These are phyloP conservation scores for Mortierella sp. DNA, from an alignment of 371 early-diverging fungal genomes.

Conservation along the genomic window DNA sequence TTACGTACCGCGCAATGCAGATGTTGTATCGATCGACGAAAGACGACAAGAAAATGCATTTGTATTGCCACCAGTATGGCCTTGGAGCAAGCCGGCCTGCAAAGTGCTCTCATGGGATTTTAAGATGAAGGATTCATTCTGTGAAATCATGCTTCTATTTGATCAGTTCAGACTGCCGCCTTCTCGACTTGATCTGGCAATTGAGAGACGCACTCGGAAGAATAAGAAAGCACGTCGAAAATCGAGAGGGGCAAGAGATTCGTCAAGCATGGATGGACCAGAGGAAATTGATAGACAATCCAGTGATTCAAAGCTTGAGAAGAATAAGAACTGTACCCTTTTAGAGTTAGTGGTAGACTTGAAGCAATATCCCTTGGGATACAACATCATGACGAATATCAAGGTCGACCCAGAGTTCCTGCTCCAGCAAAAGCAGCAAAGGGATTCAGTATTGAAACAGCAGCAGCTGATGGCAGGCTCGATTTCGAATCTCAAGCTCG, in stretches of 20 bases:
- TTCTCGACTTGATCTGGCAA: conserved; percentile 33
- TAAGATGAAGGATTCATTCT: conserved; percentile 44
- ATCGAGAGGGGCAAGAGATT: conserved; percentile 26
- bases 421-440: conserved; percentile 50
- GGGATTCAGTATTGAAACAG: conserved; percentile 23
- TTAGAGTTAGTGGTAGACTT: conserved; percentile 58
- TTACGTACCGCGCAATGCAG: neutral
- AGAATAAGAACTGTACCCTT: conserved; percentile 36
- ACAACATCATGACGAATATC: conserved; percentile 56
- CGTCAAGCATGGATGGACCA: conserved; percentile 12
- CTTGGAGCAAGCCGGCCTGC: conserved; percentile 39
- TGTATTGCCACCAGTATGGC: conserved; percentile 21
- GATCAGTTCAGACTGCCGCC: conserved; percentile 46
- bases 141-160: conserved; percentile 33
- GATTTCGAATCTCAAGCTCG: conserved; percentile 18
- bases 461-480: conserved; percentile 11
- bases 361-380: conserved; percentile 60
- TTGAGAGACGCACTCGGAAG: conserved; percentile 18
- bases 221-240: conserved; percentile 29
- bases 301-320: conserved; percentile 1
- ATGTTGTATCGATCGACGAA: conserved; percentile 11
- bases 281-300: conserved; percentile 18
- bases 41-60: neutral
- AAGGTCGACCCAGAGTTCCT: conserved; percentile 56
- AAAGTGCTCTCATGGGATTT: conserved; percentile 41